Base-by-base conservation (phyloP, 1,284 basidiomycete genomes). In the Puccinia hordei region DNA sequence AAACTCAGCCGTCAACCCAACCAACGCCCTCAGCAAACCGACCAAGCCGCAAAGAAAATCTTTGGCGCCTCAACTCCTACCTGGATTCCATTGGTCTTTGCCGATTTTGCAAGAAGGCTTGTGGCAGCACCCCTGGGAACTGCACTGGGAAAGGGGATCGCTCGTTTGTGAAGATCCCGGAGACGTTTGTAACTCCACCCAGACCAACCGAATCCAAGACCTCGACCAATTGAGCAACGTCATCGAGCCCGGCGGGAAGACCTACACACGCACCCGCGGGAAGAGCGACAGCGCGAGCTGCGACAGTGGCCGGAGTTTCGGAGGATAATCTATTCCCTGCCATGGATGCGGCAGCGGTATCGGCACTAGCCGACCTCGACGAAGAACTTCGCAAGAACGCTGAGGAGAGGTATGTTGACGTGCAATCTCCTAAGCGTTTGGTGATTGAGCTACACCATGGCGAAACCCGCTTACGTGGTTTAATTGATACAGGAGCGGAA, bases 51-150 rank as follows among this genome's bases (percentile, higher is more conserved):
- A 38, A 61, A 30, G 59, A 75, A 0, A 63, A 27, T 1, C 2
- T 65, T 1, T 75, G 73, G 73, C 57, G 59, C 4, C 6, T 75
- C 0, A 10, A 75, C 2, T 38, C 59, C 19, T 75, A 75, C 57
- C 38, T 61, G 2, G 73, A 75, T 8, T 63, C 44, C 13, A 13
- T 63, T 22, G 73, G 73, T 4, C 38, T 46, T 4, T 75, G 59
- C 27, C 73, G 44, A 22, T 75, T 75, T 27, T 75, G 73, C 73
- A 75, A 75, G 57, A n/a, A n/a, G n/a, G n/a, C n/a, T n/a, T n/a
- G n/a, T n/a, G n/a, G n/a, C n/a, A n/a, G n/a, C n/a, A n/a, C 69
- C 9, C 69, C 24, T 1, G 51, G 51, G 1, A 10, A 2, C 9
- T 72, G 69, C 19, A 8, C 51, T 22, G 69, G 69, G 55, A 49